These are phyloP conservation scores for Phytophthora fragariaefolia DNA, from an alignment of 352 stramenopile species.

Conservation along the genomic window DNA sequence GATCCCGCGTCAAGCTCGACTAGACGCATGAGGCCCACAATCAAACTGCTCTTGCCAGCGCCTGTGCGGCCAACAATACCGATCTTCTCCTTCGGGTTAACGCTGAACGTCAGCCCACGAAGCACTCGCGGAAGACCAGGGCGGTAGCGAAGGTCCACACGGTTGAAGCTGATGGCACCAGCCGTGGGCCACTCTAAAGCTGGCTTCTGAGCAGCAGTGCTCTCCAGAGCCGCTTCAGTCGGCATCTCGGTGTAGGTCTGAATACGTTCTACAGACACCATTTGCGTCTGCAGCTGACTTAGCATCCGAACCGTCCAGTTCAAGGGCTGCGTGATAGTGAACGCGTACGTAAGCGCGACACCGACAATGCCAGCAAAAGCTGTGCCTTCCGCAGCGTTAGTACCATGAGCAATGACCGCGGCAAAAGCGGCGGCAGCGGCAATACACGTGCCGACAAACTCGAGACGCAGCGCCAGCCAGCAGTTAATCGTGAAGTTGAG, in stretches of 20 bases:
- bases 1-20: constrained; percentile 77
- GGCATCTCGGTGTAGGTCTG: constrained; percentile 66
- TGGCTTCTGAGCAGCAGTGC: constrained; percentile 20
- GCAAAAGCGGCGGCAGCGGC: constrained; percentile 49
- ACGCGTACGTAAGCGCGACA: constrained; percentile 72
- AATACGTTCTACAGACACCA: constrained; percentile 75
- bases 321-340: constrained; percentile 74
- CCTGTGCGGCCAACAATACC: constrained; percentile 79
- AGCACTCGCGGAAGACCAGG: constrained; percentile 62
- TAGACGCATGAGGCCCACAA: constrained; percentile 90
- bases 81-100: constrained; percentile 84
- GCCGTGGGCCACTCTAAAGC: constrained; percentile 78
- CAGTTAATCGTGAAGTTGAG: constrained; percentile 73
- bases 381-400: constrained; percentile 29
- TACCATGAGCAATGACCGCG: constrained; percentile 52
- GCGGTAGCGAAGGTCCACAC: constrained; percentile 91
- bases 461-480: constrained; percentile 71
- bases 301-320: constrained; percentile 74
- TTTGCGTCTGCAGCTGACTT: constrained; percentile 74
- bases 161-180: constrained; percentile 85
- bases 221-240: constrained; percentile 52
- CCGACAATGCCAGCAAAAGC: constrained; percentile 59
- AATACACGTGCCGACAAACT: constrained; percentile 68
- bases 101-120: constrained; percentile 68
- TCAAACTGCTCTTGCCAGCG: constrained; percentile 88